Conservation (phyloP, 208 protist species). For the Leptomonas seymouri region DNA sequence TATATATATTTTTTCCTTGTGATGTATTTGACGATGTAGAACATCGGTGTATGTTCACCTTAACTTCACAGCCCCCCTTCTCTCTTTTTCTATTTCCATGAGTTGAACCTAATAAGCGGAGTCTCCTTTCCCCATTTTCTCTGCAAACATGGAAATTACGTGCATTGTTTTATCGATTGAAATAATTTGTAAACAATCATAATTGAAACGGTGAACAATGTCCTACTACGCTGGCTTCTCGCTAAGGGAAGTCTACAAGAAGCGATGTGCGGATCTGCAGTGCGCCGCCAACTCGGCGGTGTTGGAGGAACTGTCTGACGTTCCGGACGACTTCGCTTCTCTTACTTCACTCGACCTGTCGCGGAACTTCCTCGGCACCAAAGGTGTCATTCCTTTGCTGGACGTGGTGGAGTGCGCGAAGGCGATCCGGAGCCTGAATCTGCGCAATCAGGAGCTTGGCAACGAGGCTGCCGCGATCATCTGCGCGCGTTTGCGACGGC, state of each 20-base stretch:
- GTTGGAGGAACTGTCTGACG: conserved; percentile 47
- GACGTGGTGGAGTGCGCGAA: conserved; percentile 73
- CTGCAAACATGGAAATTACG: too few species aligned
- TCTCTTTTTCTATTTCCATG: too few species aligned
- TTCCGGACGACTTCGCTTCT: conserved; percentile 64
- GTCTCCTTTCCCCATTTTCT: too few species aligned
- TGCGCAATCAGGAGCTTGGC: conserved; percentile 68
- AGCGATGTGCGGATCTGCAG: conserved; percentile 63
- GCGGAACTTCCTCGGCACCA: conserved; percentile 86
- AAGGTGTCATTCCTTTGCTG: conserved; percentile 74
- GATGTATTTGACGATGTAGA: too few species aligned
- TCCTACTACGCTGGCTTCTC: conserved; percentile 73
- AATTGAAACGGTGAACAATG: conserved; percentile 22
- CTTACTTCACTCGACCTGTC: conserved; percentile 74
- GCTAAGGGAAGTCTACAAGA: conserved; percentile 77
- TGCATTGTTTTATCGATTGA: too few species aligned
- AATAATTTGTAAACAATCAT: too few species aligned
- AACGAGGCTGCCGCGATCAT: conserved; percentile 58
- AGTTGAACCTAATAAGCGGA: too few species aligned
- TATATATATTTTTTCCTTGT: too few species aligned
- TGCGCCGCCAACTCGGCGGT: conserved; percentile 73
- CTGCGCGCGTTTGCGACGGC: conserved; percentile 50
- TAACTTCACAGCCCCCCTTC: too few species aligned
- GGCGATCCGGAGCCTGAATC: conserved; percentile 47
- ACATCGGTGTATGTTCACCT: too few species aligned